Conservation (phyloP, 331 rosid species). For the Dryas integrifolia region DNA sequence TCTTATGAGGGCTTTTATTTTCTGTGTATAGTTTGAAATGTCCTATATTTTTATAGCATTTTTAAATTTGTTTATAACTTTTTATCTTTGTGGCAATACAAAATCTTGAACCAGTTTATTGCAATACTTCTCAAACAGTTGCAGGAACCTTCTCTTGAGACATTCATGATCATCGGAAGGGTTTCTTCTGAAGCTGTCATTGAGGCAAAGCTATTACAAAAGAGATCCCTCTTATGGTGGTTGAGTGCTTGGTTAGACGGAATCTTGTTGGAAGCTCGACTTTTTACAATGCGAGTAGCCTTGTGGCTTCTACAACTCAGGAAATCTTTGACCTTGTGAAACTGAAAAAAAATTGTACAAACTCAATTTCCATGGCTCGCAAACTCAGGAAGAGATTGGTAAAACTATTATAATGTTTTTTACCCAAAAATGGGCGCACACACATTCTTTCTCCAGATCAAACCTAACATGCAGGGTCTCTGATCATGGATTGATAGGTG, state of each 20-base stretch:
- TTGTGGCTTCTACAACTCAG: conserved; percentile 68
- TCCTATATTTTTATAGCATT: background rate
- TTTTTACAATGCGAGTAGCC: conserved; percentile 67
- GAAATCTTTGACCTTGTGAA: conserved; percentile 50
- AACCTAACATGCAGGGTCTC: conserved; percentile 12
- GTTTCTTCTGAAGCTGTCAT: conserved; percentile 85
- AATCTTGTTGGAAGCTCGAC: conserved; percentile 62
- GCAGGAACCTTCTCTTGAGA: conserved; percentile 82
- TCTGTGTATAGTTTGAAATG: background rate
- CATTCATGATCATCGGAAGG: conserved; percentile 78
- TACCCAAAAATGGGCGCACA: conserved; percentile 27
- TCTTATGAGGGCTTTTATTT: background rate
- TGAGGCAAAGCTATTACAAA: conserved; percentile 58
- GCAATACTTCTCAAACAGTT: conserved; percentile 49
- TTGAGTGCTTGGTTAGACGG: conserved; percentile 52
- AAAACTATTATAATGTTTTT: background rate
- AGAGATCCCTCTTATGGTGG: conserved; percentile 55
- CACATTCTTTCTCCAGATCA: conserved; percentile 54
- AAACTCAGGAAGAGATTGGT: background rate
- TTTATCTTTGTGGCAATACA: background rate
- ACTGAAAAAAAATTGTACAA: conserved; percentile 14
- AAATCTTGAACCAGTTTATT: background rate
- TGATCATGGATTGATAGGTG: conserved; percentile 30
- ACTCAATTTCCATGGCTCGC: background rate
- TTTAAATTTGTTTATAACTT: background rate